A percentile compares a stretch with the other conserved stretches of the same genome.
Evolutionary conservation across 345 rosid species (phyloP).

Genomic region (Geranium brycei): DNA sequence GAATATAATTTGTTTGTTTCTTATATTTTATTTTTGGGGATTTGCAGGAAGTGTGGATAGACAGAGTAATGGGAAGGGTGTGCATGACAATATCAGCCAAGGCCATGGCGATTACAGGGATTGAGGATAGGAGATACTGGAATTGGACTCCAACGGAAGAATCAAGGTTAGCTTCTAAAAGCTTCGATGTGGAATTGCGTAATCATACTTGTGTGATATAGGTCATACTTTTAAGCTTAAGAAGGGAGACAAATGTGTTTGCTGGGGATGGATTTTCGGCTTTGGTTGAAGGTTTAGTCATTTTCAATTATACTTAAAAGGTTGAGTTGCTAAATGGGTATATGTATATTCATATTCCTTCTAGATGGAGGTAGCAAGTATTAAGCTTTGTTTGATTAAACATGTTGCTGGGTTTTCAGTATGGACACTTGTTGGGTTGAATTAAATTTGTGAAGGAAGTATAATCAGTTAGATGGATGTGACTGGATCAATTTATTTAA

Average conservation of each 20-base stretch:
- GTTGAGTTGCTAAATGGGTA: too few relatives aligned
- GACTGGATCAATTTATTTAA: too few relatives aligned
- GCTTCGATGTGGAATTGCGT: neutral
- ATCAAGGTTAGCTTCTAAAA: conserved; percentile 48
- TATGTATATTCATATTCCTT: too few relatives aligned
- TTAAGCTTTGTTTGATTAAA: too few relatives aligned
- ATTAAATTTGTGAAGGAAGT: neutral
- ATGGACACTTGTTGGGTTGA: neutral
- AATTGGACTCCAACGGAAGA: conserved; percentile 87
- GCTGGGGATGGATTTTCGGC: neutral
- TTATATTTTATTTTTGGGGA: neutral
- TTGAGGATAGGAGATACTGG: conserved; percentile 94
- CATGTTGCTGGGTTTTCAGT: too few relatives aligned
- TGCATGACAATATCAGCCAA: conserved; percentile 80
- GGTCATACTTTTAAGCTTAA: neutral
- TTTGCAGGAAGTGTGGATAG: conserved; percentile 80
- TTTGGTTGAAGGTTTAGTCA: neutral
- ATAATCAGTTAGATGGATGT: too few relatives aligned
- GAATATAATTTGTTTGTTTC: neutral
- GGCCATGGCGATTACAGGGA: conserved; percentile 84
- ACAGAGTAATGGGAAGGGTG: conserved; percentile 75
- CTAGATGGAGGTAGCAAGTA: too few relatives aligned
- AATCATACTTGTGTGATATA: neutral
- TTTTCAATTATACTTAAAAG: neutral
- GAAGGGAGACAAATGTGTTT: neutral